These are phyloP conservation scores for Vitis hybrid DNA, from an alignment of 177 flowering plant species.

Conservation along the genomic window DNA sequence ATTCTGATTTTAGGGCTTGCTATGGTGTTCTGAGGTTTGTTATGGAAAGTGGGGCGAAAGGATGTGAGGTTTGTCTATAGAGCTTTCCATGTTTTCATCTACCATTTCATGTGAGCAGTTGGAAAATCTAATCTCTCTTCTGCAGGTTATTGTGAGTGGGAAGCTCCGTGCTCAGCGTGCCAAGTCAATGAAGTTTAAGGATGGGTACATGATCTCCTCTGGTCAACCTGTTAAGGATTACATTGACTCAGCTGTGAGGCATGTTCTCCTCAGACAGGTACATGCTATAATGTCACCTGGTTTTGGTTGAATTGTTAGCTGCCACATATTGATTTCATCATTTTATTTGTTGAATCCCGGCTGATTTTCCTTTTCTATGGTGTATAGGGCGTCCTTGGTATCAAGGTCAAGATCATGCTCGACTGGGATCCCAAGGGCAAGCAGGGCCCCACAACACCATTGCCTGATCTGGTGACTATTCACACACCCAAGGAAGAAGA, in stretches of 20 bases:
- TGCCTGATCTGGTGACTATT: conserved; percentile 48
- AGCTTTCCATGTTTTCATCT: not conserved
- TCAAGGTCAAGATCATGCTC: conserved; percentile 57
- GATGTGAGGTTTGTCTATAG: conserved; percentile 42
- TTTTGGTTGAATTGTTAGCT: not conserved
- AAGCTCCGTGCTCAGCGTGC: conserved; percentile 56
- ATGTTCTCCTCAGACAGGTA: conserved; percentile 52
- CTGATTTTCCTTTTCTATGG: not conserved
- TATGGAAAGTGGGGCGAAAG: conserved; percentile 60
- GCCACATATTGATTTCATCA: too few species aligned
- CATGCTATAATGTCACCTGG: not conserved
- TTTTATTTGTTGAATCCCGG: not conserved
- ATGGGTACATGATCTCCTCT: conserved; percentile 57
- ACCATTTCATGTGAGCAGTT: not conserved
- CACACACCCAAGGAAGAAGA: conserved; percentile 45
- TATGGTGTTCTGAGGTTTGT: conserved; percentile 49
- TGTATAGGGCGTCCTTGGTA: conserved; percentile 49
- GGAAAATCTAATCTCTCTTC: not conserved
- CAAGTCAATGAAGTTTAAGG: conserved; percentile 57
- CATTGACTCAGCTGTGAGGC: conserved; percentile 50
- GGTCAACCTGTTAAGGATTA: conserved; percentile 51
- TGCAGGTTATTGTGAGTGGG: conserved; percentile 53
- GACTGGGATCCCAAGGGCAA: conserved; percentile 55
- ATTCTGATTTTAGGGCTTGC: conserved; percentile 37
- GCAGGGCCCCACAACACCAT: conserved; percentile 39